A percentile compares a stretch with the other conserved stretches of the same genome.
Evolutionary conservation across 169 alveolate genomes (phyloP).

Genomic region (Cryptosporidium muris): DNA sequence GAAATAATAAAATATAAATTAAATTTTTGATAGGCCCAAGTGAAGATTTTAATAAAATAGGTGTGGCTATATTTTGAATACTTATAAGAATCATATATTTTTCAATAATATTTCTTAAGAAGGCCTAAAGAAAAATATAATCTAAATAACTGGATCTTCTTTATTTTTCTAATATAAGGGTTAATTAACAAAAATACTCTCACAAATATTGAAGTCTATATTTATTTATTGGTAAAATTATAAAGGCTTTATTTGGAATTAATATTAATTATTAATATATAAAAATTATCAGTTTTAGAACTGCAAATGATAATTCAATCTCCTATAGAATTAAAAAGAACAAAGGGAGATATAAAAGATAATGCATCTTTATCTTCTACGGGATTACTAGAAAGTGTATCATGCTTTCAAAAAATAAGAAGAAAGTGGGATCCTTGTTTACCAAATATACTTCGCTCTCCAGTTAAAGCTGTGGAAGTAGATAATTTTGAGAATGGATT

Average conservation of each 20-base stretch:
- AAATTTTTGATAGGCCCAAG: no score
- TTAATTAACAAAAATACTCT: no score
- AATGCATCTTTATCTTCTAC: slow-evolving; percentile 16
- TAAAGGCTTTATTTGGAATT: slow-evolving; percentile 6
- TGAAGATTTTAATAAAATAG: no score
- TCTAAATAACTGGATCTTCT: no score
- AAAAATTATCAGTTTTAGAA: background rate
- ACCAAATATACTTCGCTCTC: slow-evolving; percentile 49
- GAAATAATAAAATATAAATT: no score
- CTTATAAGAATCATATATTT: no score
- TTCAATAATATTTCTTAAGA: no score
- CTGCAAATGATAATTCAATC: background rate
- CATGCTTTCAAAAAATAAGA: slow-evolving; percentile 43
- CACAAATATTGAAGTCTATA: no score
- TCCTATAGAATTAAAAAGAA: slow-evolving; percentile 37
- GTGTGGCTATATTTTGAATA: no score
- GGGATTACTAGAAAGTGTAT: slow-evolving; percentile 16
- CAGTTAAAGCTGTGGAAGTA: slow-evolving; percentile 17
- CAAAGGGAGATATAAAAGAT: slow-evolving; percentile 11
- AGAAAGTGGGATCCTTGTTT: slow-evolving; percentile 56
- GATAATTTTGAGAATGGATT: slow-evolving; percentile 9
- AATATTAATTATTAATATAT: background rate
- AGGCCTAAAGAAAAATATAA: no score
- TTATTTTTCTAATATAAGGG: no score
- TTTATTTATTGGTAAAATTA: no score